Conservation (phyloP, 2,329 filamentous ascomycete species). For the Colletotrichum trifolii region DNA sequence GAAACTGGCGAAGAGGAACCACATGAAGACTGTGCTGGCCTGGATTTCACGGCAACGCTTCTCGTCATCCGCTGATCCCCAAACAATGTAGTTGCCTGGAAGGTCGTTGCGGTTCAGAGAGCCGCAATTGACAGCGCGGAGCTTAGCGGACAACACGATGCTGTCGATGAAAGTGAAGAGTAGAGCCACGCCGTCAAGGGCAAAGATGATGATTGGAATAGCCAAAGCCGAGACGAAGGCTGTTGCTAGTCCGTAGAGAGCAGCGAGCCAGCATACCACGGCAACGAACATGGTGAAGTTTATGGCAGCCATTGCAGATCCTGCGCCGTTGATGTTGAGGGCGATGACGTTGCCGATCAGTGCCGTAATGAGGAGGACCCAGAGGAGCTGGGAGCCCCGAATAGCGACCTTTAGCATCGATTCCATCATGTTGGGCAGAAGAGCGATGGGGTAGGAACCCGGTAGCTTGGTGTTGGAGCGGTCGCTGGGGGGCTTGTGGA, state of each 20-base stretch:
- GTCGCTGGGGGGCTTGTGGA: not conserved
- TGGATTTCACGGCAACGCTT: constrained; percentile 81
- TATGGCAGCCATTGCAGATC: constrained; percentile 58
- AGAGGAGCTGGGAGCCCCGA: constrained; percentile 62
- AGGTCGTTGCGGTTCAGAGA: constrained; percentile 43
- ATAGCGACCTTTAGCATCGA: constrained; percentile 57
- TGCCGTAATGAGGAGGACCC: constrained; percentile 63
- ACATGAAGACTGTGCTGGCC: constrained; percentile 80
- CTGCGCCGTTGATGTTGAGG: constrained; percentile 56
- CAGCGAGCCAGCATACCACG: constrained; percentile 72
- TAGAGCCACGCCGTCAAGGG: constrained; percentile 67
- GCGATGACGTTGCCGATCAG: constrained; percentile 70
- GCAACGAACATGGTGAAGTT: constrained; percentile 78
- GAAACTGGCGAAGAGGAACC: constrained; percentile 78
- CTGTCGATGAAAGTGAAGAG: constrained; percentile 78
- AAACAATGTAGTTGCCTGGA: constrained; percentile 67
- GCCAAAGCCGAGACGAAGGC: constrained; percentile 64
- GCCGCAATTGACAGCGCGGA: constrained; percentile 75
- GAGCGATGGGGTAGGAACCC: not conserved
- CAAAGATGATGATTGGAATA: constrained; percentile 63
- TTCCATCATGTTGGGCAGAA: constrained; percentile 44
- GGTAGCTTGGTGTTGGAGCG: not conserved
- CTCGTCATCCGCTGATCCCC: constrained; percentile 66
- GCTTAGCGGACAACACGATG: constrained; percentile 76
- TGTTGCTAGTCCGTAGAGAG: constrained; percentile 70